phyloP scores from a whole-genome alignment of 352 stramenopile genomes.

The Peronosclerospora sorghi region DNA sequence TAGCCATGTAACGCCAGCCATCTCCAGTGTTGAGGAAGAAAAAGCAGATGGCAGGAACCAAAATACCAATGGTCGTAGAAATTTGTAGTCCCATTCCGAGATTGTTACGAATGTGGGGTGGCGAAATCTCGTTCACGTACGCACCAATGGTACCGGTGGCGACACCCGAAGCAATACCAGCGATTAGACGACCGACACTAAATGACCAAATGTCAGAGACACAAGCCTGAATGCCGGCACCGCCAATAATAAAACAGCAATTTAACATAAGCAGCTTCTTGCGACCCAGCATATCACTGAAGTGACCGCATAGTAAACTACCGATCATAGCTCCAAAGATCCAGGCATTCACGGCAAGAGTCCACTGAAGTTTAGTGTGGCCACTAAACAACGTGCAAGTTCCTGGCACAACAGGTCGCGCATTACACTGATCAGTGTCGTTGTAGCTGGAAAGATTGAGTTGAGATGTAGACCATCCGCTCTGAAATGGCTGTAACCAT shows the following conservation, averaged over 20 bases:
- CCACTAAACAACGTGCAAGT: slow-evolving; percentile 29
- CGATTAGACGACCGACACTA: slow-evolving; percentile 16
- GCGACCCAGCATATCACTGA: slow-evolving; percentile 13
- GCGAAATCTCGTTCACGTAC: slow-evolving; percentile 16
- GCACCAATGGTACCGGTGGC: slow-evolving; percentile 25
- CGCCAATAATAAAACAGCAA: slow-evolving; percentile 1
- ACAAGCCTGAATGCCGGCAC: slow-evolving; percentile 9
- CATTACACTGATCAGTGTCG: slow-evolving; percentile 34
- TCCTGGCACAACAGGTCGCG: slow-evolving; percentile 21
- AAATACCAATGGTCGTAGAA: slow-evolving; percentile 11
- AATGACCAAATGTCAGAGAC: slow-evolving; percentile 24
- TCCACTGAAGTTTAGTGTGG: slow-evolving; percentile 25
- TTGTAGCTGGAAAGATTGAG: slow-evolving; percentile 56
- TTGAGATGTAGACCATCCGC: slow-evolving; percentile 44
- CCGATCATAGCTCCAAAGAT: slow-evolving; percentile 30
- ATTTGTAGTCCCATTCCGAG: slow-evolving; percentile 8
- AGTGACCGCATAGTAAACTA: slow-evolving; percentile 8
- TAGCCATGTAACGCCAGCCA: slow-evolving; percentile 16
- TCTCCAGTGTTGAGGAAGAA: slow-evolving; percentile 16
- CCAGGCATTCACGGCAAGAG: slow-evolving; percentile 25
- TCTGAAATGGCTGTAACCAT: slow-evolving; percentile 36
- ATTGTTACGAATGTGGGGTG: slow-evolving; percentile 13
- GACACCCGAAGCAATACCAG: slow-evolving; percentile 24
- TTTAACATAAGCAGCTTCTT: no score
- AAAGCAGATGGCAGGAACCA: slow-evolving; percentile 7